Evolutionary conservation across 805 yeast species (phyloP), one percentile per base, ranked within the genome.

Genomic region (Monosporozyma unispora): DNA sequence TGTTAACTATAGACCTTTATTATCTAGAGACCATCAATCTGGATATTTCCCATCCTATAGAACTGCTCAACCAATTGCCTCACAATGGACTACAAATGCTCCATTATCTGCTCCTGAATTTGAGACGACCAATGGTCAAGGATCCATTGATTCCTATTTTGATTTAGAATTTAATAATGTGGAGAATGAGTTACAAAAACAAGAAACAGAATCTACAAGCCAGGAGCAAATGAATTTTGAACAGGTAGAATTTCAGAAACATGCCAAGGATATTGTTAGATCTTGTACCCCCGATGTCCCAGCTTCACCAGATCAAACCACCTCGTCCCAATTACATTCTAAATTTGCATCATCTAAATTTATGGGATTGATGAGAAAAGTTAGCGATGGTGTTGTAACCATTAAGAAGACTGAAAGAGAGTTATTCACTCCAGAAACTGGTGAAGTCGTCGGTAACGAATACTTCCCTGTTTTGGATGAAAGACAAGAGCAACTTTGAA

Each of bases 351-450:
- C 55, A 3, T 63, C 68, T 2, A 63, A 63, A 48, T 64, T 64
- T 37, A 52, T 64, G 50, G 56, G 57, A 1, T 49, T 65, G 22
- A 59, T 65, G 66, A 57, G 59, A 47, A 57, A 54, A 18, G 54
- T 65, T 7, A 59, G 66, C 35, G 65, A 58, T 18, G 69, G 68
- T 3, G 57, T 53, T 1, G 63, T 64, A n/a, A 61, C 66, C 12
- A 28, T 62, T 19, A 55, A 50, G 14, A 23, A 43, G 9, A 28
- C 50, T 6, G 48, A 50, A 9, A 48, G 52, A 16, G 64, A 57
- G 47, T 52, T 64, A 18, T 59, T 48, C 41, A 51, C 62, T 5
- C 61, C 60, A 8, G 45, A 47, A 3, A 56, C 57, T n/a, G 62
- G 61, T 8, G 60, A 61, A 39, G 45, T 51, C 1, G 54, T 62